Evolutionary conservation across 148 eudicot species (phyloP), one percentile per base, ranked within the genome.

Genomic region (Salicornia ramosissima): DNA sequence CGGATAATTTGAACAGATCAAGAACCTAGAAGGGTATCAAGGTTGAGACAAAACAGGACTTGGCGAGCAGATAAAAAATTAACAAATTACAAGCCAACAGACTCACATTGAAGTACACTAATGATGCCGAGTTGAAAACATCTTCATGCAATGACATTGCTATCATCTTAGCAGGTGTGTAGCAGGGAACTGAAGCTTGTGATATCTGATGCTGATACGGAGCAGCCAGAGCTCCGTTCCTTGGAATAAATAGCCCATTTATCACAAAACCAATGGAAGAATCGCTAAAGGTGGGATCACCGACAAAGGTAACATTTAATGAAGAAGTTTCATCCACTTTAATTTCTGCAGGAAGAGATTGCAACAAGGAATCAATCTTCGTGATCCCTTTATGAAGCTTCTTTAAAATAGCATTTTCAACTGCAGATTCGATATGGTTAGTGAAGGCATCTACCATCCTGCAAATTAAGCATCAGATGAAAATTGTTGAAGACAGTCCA

Each of bases 371-470:
- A 71, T 82, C 92, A 8, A 88, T 83, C 69, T 84, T 78, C 16
- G 69, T 45, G 62, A 88, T 65, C 55, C 78, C 90, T 53, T 83
- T 80, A 76, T 62, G 78, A 26, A 93, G 78, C 75, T 88, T 88
- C 74, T 81, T 80, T 16, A 86, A 56, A 70, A 93, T 81, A 71
- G 90, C 87, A 70, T 82, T 78, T 83, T 88, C 87, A 71, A 93
- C 84, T 28, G 92, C 83, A 68, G 90, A 83, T 78, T 76, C 75
- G 67, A 93, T 86, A 75, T 82, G 84, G 57, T 74, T 75, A 66
- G 78, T 71, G 73, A 93, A 93, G 69, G 91, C 91, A 79, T 85
- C 92, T 45, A 89, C 83, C 62, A 90, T 11, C 79, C 98, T 93
- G 88, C 49, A 49, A 75, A 65, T 63, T 18, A 67, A 67, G 54